Evolutionary conservation across 306 rosid genomes (phyloP).

Genomic region (Vigna angularis): DNA sequence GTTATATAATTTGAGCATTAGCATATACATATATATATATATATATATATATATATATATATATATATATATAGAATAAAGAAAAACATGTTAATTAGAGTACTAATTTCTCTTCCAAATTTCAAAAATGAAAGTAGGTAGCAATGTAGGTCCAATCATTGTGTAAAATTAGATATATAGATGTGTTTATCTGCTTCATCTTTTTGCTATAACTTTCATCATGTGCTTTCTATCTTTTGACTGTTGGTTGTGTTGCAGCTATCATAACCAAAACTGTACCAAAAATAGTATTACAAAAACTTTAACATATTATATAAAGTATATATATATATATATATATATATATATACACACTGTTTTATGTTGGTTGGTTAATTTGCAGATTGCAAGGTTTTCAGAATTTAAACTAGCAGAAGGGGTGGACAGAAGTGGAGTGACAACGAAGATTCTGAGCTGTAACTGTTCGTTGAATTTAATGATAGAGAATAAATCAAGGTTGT

Average conservation of each 20-base stretch:
- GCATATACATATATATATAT: no score
- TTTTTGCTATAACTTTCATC: slow-evolving; percentile 4
- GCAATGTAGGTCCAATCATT: slow-evolving; percentile 4
- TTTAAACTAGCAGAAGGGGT: slow-evolving; percentile 89
- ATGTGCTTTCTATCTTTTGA: slow-evolving; percentile 23
- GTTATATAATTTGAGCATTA: no score
- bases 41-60: no score
- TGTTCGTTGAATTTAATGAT: slow-evolving; percentile 64
- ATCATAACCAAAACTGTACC: neutral
- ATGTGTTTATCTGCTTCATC: neutral
- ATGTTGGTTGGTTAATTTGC: neutral
- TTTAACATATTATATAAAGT: neutral
- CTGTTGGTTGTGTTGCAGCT: neutral
- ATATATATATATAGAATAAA: no score
- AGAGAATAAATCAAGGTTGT: slow-evolving; percentile 84
- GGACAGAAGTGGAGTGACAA: slow-evolving; percentile 82
- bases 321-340: neutral
- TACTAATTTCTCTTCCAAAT: no score
- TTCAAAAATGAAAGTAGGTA: no score
- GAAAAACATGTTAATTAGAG: no score
- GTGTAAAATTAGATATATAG: neutral
- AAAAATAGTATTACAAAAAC: neutral
- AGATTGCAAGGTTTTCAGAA: slow-evolving; percentile 65
- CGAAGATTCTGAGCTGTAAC: slow-evolving; percentile 74
- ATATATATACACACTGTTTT: no score